Base-by-base conservation (phyloP, 495 filamentous ascomycete species). In the Lasiosphaeria hispida region DNA sequence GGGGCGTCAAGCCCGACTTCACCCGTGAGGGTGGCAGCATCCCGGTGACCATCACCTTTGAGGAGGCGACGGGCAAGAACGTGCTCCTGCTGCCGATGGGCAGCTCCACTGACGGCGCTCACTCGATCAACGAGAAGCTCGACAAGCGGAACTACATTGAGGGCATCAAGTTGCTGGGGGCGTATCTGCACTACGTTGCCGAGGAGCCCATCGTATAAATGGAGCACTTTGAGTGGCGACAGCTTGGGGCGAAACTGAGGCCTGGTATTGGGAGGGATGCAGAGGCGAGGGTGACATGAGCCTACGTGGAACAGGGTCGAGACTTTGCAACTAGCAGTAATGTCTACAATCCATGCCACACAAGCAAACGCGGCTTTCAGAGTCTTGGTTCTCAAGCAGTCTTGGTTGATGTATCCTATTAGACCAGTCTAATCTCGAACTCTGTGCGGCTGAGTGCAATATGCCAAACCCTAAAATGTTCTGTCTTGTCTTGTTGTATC, bases 51-150 rank as follows among this genome's bases (percentile, higher is more conserved):
- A 76, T 99, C 69, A 97, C 91, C 7, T 97, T 99, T 69, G 93
- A 99, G 78, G 85, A 97, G 77, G 91, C 92, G 15, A 96, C 92
- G n/a, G 90, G 91, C 60, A 99, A 99, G 84, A 99, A 97, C 70
- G 92, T 97, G 40, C 73, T 99, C 56, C 79, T 99, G 55, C 72
- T 99, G 53, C 94, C 94, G 8, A 97, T 99, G 93, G 94, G 94
- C 15, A 95, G 88, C 73, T 91, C 87, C 9, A 97, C 94, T 17
- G 94, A 99, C 78, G 93, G 89, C 48, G 94, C 94, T 19, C 94
- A 99, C 75, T 93, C 88, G 35, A 89, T 96, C 71, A 99, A 99
- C 70, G 94, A 99, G 80, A 99, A 99, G 79, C 81, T 99, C 40
- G 94, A 99, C 73, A 88, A 86, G 80, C 84, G 82, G 70, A 99